These are phyloP conservation scores for Entomortierella lignicola DNA, from an alignment of 192 early-diverging fungal genomes.

Conservation along the genomic window DNA sequence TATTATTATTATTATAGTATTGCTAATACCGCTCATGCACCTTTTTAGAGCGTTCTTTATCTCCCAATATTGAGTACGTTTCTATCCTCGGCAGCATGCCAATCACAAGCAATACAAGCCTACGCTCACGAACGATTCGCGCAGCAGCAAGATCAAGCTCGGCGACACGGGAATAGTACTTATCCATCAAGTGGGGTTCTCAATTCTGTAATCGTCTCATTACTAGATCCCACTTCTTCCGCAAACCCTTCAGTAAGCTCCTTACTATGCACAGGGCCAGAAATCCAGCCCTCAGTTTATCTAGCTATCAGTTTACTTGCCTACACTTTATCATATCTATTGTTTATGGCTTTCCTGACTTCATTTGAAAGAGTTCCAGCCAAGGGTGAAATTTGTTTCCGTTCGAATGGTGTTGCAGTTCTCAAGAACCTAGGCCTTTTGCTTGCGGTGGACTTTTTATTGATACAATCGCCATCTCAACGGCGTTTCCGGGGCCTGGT, in stretches of 20 bases:
- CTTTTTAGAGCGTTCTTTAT: conserved; percentile 56
- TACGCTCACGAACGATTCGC: conserved; percentile 22
- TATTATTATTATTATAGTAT: too few relatives aligned
- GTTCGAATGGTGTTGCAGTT: conserved; percentile 77
- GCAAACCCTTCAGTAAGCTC: conserved; percentile 8
- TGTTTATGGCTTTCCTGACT: conserved; percentile 77
- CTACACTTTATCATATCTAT: conserved; percentile 71
- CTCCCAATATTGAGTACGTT: conserved; percentile 56
- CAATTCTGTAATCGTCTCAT: conserved; percentile 12
- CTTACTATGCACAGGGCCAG: conserved; percentile 43
- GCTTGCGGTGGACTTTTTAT: conserved; percentile 73
- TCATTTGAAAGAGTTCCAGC: conserved; percentile 76
- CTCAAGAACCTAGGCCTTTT: conserved; percentile 79
- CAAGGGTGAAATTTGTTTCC: conserved; percentile 78
- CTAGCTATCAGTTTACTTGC: conserved; percentile 68
- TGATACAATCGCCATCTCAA: conserved; percentile 68
- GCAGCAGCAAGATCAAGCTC: conserved; percentile 19
- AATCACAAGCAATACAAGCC: conserved; percentile 46
- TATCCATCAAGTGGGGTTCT: neutral
- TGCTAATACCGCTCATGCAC: too few relatives aligned
- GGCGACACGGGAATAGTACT: neutral
- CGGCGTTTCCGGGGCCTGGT: conserved; percentile 73
- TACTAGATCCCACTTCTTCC: conserved; percentile 32
- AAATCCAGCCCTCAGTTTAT: conserved; percentile 67
- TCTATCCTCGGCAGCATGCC: conserved; percentile 42